These are phyloP conservation scores for Theobroma cacao DNA, from an alignment of 345 rosid species.

Conservation along the genomic window DNA sequence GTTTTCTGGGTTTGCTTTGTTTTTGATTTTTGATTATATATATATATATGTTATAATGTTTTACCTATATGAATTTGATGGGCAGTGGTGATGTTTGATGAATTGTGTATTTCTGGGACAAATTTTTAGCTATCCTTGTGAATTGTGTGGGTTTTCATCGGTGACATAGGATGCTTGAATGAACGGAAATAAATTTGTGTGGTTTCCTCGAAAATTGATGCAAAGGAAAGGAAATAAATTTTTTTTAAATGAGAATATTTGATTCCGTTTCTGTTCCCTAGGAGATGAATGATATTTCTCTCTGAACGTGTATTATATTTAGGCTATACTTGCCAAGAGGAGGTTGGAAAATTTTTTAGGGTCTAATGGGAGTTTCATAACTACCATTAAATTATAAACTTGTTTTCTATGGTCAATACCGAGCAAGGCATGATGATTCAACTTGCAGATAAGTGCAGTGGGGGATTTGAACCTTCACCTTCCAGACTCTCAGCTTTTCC, in stretches of 20 bases:
- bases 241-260: neutral
- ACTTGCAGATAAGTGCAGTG: neutral
- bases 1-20: constrained; percentile 1
- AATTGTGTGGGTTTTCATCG: neutral
- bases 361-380: neutral
- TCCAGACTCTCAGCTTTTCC: neutral
- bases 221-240: neutral
- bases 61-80: neutral
- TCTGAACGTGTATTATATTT: neutral
- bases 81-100: neutral
- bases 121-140: neutral
- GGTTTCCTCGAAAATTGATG: neutral
- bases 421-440: neutral
- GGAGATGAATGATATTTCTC: neutral
- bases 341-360: neutral
- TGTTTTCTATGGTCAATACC: neutral
- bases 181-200: neutral
- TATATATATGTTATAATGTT: neutral
- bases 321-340: neutral
- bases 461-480: neutral
- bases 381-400: neutral
- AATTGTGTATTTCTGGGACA: neutral
- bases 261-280: neutral
- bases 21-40: neutral
- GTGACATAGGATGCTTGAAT: neutral